Base-by-base conservation (phyloP, 2,329 filamentous ascomycete genomes). In the Talaromyces sp. region DNA sequence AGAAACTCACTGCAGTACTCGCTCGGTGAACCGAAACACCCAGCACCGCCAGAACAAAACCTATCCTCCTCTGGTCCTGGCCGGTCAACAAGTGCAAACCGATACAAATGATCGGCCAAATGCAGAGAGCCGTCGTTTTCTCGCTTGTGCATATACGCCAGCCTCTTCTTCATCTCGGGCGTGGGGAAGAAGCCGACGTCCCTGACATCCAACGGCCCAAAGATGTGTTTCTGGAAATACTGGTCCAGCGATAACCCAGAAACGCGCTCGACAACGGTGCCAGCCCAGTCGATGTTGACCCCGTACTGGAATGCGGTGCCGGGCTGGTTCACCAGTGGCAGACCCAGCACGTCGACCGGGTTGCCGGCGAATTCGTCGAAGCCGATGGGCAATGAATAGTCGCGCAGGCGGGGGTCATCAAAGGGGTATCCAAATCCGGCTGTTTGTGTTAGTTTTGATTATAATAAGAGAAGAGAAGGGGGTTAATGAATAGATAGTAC, bases 281-380 rank as follows among this genome's bases (percentile, higher is more conserved):
- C 82, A 0, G 79, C 83, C 82, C 82, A 85, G 67, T 85, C 82
- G 14, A 84, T 75, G 21, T 73, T 73, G 26, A 84, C 80, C 2
- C 83, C 82, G 29, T 89, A 89, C 60, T 85, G 80, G 84, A 84
- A 89, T 4, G 75, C 76, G 31, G 81, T 79, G 0, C 87, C 86
- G 0, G 88, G 87, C 64, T 90, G 86, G 65, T 87, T 86, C 1
- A 88, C 72, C 13, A 90, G 73, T 0, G 86, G 83, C 11, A 67
- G 66, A 58, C 76, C 70, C 41, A 81, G 67, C 54, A 87, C 75
- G 29, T 84, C 85, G 51, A 77, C 75, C 19, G 78, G 68, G 17
- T 82, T 76, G 2, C 83, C 82, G 0, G 78, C 79, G 67, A 87
- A 83, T 68, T 87, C 85, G 60, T 88, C 82, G 14, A 82, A 68